phyloP scores from a whole-genome alignment of 129 eudicot genomes.

The Escallonia rubra region DNA sequence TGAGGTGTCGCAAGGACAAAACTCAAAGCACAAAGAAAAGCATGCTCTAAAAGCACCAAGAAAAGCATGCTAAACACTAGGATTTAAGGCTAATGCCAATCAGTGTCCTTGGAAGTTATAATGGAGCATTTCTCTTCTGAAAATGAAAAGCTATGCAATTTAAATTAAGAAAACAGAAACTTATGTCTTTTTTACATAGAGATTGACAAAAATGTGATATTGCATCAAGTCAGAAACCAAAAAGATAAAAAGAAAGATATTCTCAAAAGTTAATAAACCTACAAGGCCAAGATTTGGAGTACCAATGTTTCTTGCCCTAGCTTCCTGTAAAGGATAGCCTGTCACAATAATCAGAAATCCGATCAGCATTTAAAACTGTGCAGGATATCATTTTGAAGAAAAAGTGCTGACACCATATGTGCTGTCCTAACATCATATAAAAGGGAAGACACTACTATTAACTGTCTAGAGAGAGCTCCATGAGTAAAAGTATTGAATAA shows the following conservation, averaged over 20 bases:
- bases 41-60: background rate
- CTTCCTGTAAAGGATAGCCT: conserved; percentile 92
- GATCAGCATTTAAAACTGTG: conserved; percentile 6
- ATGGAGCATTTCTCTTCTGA: background rate
- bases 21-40: background rate
- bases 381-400: background rate
- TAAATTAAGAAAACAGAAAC: background rate
- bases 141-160: background rate
- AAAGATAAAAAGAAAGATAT: too few relatives aligned
- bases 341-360: conserved; percentile 26
- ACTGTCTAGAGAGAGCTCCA: background rate
- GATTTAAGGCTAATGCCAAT: background rate
- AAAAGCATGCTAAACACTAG: background rate
- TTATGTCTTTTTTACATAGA: background rate
- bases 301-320: conserved; percentile 90
- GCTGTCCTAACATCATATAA: background rate
- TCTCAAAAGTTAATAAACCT: conserved; percentile 21
- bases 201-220: too few relatives aligned
- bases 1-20: background rate
- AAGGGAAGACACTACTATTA: background rate
- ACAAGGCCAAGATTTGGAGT: conserved; percentile 92
- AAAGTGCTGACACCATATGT: background rate
- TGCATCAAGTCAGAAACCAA: too few relatives aligned
- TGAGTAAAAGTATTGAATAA: too few relatives aligned
- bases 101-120: background rate